A percentile compares a stretch with the other conserved stretches of the same genome.
Conservation (phyloP, 2,329 filamentous ascomycete genomes). For the Shiraia bambusicola region DNA sequence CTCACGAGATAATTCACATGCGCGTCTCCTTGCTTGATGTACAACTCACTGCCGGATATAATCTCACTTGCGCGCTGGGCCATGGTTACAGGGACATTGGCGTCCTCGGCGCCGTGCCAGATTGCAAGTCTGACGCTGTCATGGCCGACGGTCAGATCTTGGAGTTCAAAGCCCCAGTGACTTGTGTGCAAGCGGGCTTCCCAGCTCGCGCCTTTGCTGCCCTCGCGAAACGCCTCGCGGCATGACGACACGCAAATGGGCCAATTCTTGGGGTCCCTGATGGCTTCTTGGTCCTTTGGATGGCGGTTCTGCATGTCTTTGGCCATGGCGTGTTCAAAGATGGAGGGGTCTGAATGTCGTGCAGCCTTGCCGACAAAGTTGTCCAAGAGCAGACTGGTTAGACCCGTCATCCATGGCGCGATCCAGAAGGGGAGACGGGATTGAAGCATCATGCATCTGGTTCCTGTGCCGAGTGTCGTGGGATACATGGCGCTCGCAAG, state of each 20-base stretch:
- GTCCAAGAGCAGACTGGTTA: conserved; percentile 24
- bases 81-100: conserved; percentile 28
- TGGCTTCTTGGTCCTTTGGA: conserved; percentile 20
- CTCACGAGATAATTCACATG: conserved; percentile 28
- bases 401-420: conserved; percentile 27
- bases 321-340: conserved; percentile 28
- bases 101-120: conserved; percentile 40
- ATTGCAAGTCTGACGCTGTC: conserved; percentile 24
- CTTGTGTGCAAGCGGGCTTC: conserved; percentile 31
- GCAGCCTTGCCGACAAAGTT: conserved; percentile 29
- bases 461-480: conserved; percentile 24
- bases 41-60: conserved; percentile 23
- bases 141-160: conserved; percentile 24
- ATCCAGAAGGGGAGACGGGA: conserved; percentile 26
- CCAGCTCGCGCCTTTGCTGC: conserved; percentile 31
- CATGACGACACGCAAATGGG: conserved; percentile 27
- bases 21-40: conserved; percentile 27
- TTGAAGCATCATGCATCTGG: conserved; percentile 30
- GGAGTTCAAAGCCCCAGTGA: conserved; percentile 38
- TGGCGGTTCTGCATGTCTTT: conserved; percentile 24
- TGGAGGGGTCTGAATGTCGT: conserved; percentile 24
- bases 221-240: conserved; percentile 28
- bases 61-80: conserved; percentile 24
- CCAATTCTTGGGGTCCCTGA: conserved; percentile 24
- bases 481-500: conserved; percentile 33